Percentiles rank a stretch among this genome's conserved stretches.
Evolutionary conservation across 352 stramenopile genomes (phyloP).

Genomic region (Phytophthora idaei): DNA sequence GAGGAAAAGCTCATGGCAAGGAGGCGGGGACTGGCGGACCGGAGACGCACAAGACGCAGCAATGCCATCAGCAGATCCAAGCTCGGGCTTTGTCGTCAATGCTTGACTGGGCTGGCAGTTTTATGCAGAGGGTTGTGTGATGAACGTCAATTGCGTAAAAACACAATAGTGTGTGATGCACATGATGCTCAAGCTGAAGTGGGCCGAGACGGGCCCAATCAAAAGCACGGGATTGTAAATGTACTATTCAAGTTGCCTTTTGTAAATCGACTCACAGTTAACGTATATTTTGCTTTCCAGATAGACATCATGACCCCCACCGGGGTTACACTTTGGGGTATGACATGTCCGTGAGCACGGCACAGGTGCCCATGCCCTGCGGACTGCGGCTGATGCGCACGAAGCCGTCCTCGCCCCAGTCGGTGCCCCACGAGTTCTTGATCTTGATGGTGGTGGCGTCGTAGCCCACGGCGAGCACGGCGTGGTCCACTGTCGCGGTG

Average conservation of each 20-base stretch:
- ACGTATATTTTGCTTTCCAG: slow-evolving; percentile 25
- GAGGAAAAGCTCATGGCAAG: slow-evolving; percentile 19
- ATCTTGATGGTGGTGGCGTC: slow-evolving; percentile 91
- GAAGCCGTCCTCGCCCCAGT: slow-evolving; percentile 95
- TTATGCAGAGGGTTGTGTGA: slow-evolving; percentile 14
- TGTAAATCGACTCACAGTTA: slow-evolving; percentile 6
- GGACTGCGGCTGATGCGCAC: slow-evolving; percentile 90
- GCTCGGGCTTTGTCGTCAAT: slow-evolving; percentile 19
- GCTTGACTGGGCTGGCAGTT: slow-evolving; percentile 15
- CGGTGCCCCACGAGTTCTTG: slow-evolving; percentile 97
- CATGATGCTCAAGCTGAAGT: slow-evolving; percentile 3
- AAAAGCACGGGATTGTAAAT: not conserved
- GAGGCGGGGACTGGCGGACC: slow-evolving; percentile 9
- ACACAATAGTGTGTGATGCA: not conserved
- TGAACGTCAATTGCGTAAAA: not conserved
- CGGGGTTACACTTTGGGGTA: slow-evolving; percentile 45
- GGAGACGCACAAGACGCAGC: slow-evolving; percentile 22
- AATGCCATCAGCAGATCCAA: slow-evolving; percentile 20
- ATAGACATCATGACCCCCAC: not conserved
- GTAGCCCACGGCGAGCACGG: slow-evolving; percentile 96
- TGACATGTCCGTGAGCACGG: slow-evolving; percentile 61
- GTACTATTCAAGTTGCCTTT: slow-evolving; percentile 8
- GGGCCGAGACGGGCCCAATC: not conserved
- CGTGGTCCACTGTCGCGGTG: slow-evolving; percentile 94
- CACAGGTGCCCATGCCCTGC: slow-evolving; percentile 54